Evolutionary conservation across 257 asterid genomes (phyloP).

Genomic region (Jasminum sambac): DNA sequence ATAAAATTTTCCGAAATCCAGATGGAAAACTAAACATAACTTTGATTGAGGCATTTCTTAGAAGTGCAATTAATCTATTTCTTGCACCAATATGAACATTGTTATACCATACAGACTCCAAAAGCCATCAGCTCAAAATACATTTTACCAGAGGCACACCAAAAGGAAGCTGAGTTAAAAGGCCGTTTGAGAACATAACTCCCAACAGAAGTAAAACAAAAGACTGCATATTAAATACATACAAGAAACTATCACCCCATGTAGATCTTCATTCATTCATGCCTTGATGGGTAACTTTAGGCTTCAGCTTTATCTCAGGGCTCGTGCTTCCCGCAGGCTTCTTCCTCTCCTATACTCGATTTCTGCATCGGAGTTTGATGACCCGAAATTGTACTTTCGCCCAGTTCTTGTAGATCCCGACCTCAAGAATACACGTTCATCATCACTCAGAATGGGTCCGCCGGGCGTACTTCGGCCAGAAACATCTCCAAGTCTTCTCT

Average conservation of each 20-base stretch:
- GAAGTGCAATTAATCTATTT: conserved; percentile 2
- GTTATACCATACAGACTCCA: conserved; percentile 3
- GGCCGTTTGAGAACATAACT: conserved; percentile 33
- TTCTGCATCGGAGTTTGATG: conserved; percentile 90
- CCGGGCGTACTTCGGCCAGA: conserved; percentile 39
- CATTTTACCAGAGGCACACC: neutral
- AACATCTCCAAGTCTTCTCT: conserved; percentile 42
- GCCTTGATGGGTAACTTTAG: conserved; percentile 44
- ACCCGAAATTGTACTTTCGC: conserved; percentile 61
- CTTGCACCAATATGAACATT: neutral
- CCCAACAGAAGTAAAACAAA: conserved; percentile 24
- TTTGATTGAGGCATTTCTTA: neutral
- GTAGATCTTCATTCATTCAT: conserved; percentile 24
- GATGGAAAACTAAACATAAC: conserved; percentile 1
- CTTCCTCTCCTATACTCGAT: conserved; percentile 84
- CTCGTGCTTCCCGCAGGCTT: conserved; percentile 69
- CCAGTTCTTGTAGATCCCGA: conserved; percentile 52
- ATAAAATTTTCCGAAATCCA: neutral
- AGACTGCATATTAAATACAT: conserved; percentile 32
- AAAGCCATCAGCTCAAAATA: neutral
- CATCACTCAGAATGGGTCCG: conserved; percentile 53
- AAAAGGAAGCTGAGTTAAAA: conserved; percentile 23
- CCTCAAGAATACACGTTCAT: conserved; percentile 58
- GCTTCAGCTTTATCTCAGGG: conserved; percentile 36
- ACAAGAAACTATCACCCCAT: conserved; percentile 23